These are phyloP conservation scores for Diaporthe citriasiana DNA, from an alignment of 2,329 filamentous ascomycete genomes.

Conservation along the genomic window DNA sequence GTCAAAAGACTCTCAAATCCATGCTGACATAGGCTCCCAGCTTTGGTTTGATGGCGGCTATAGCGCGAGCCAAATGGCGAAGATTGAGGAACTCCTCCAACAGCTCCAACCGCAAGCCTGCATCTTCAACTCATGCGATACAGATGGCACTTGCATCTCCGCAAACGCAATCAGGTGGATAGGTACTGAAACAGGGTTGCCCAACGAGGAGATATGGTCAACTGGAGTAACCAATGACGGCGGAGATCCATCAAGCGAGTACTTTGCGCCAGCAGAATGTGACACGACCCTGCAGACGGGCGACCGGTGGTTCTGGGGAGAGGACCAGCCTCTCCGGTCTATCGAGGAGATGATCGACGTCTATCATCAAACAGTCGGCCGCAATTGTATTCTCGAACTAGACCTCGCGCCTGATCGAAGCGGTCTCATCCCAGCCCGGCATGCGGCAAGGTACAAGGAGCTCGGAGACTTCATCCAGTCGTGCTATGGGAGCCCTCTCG, in stretches of 20 bases:
- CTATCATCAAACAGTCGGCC: slow-evolving; percentile 47
- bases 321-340: slow-evolving; percentile 44
- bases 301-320: slow-evolving; percentile 48
- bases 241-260: slow-evolving; percentile 45
- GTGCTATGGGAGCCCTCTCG: slow-evolving; percentile 31
- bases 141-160: slow-evolving; percentile 45
- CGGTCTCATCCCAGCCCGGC: slow-evolving; percentile 45
- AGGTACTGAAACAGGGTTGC: slow-evolving; percentile 45
- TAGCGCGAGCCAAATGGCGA: slow-evolving; percentile 44
- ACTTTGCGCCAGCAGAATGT: slow-evolving; percentile 46
- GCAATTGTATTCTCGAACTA: slow-evolving; percentile 47
- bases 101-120: slow-evolving; percentile 45
- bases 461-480: slow-evolving; percentile 46
- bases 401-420: slow-evolving; percentile 47
- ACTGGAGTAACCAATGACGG: slow-evolving; percentile 45
- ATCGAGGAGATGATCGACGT: slow-evolving; percentile 47
- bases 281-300: slow-evolving; percentile 47
- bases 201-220: slow-evolving; percentile 47
- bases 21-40: slow-evolving; percentile 27
- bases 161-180: slow-evolving; percentile 46
- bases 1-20: background rate
- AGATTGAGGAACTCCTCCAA: slow-evolving; percentile 44
- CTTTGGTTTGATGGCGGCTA: slow-evolving; percentile 50
- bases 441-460: slow-evolving; percentile 46
- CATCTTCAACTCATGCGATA: slow-evolving; percentile 47